Evolutionary conservation across 2,329 filamentous ascomycete species (phyloP), one percentile per base, ranked within the genome.

Genomic region (Pleomassaria siparia): DNA sequence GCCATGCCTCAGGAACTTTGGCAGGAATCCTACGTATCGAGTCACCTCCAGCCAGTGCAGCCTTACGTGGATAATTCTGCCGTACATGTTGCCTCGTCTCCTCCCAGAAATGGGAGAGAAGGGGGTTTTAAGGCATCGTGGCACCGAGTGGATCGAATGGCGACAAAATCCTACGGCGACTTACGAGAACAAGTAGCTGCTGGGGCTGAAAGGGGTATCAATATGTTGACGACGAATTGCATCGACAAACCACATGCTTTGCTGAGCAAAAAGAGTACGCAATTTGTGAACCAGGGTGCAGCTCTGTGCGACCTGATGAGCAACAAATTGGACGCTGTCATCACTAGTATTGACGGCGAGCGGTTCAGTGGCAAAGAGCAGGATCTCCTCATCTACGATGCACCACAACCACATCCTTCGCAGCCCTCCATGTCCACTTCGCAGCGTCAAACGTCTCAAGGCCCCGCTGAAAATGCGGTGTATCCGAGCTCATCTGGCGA

Each of bases 261-360:
- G 7, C 52, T 66, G 10, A 60, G 59, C 12, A 64, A 63, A 40
- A 69, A 63, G 44, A 68, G 64, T 37, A 70, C 67, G 40, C 63
- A 67, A 35, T 66, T 64, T 37, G 55, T 76, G 43, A 72, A 64
- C 45, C 73, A 67, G 53, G 70, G 65, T 18, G 71, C 64, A 21
- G 74, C 64, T 5, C 67, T 82, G 15, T 83, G 77, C 57, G 82
- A 88, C 58, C 72, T 82, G 45, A 80, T 90, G 39, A 80, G 77
- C 12, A 74, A 75, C 3, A 83, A 83, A 43, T 79, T 91, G 50
- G 80, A 89, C 64, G 73, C 82, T 36, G 77, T 89, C 47, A 82
- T 91, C 64, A 89, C 87, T 1, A 76, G 80, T 22, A 90, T 91
- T 46, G 88, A 91, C 64, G 75, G 78, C 16, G 86, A 88, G 21